phyloP scores from a whole-genome alignment of 1,139 yeast species.

The Blastobotrys malaysiensis region DNA sequence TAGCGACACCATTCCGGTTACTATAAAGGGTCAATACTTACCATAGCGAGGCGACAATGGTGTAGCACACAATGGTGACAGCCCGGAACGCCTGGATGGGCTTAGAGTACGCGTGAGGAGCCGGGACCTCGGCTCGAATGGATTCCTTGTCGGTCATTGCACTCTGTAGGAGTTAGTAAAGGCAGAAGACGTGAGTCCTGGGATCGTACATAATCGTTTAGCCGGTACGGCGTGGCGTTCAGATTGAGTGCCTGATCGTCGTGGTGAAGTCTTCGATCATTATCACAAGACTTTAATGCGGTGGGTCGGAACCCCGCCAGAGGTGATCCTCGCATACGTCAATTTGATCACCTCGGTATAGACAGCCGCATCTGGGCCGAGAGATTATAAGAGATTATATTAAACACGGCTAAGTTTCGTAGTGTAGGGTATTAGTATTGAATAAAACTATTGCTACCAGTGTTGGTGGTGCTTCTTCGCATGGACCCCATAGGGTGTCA shows the following conservation, averaged over 20 bases:
- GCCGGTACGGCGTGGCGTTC: neutral
- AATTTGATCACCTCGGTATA: neutral
- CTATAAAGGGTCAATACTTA: constrained; percentile 10
- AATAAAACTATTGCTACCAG: no score
- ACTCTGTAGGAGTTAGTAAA: neutral
- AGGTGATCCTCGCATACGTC: neutral
- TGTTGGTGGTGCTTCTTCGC: no score
- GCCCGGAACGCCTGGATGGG: constrained; percentile 15
- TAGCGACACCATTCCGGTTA: neutral
- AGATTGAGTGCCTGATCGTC: neutral
- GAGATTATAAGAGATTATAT: no score
- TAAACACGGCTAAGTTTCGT: no score
- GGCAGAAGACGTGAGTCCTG: neutral
- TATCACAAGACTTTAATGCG: neutral
- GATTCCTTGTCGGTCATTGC: neutral
- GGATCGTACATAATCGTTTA: neutral
- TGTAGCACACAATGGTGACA: constrained; percentile 12
- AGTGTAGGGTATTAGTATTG: no score
- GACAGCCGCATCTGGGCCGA: no score
- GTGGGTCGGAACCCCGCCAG: neutral
- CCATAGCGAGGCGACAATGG: constrained; percentile 14
- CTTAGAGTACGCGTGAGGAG: constrained; percentile 2
- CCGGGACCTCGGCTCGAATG: neutral
- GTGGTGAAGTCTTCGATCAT: neutral
- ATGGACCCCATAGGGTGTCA: no score